Evolutionary conservation across 2,329 filamentous ascomycete species (phyloP), one percentile per base, ranked within the genome.

Genomic region (Fusarium xyrophilum): DNA sequence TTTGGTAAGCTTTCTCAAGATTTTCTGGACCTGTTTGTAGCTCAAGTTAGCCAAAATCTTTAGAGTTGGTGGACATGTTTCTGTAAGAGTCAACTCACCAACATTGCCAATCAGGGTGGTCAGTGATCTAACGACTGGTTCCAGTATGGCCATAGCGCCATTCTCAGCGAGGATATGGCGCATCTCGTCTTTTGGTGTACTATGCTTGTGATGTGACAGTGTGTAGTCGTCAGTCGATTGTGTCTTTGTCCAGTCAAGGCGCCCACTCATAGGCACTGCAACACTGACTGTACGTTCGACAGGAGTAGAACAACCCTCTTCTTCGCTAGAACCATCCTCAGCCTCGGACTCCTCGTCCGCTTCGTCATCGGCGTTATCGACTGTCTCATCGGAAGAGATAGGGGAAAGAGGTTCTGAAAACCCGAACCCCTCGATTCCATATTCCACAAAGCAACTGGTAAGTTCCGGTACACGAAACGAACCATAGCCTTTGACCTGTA

Each of bases 1-100:
- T 2, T 14, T n/a, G 15, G 11, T 43, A 27, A 3, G 13, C 23
- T 12, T 12, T 0, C 1, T 19, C 0, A 12, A 42, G 40, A 2
- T 25, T 0, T 0, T 12, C 5, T 12, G 23, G 42, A 27, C 0
- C 42, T 44, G 10, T 3, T 44, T 44, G 40, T 23, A 8, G 0
- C 10, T 25, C 17, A 14, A 2, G 12, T 44, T n/a, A 44, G 42
- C n/a, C n/a, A n/a, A n/a, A n/a, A n/a, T n/a, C n/a, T n/a, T n/a
- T n/a, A n/a, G n/a, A n/a, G n/a, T n/a, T n/a, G n/a, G n/a, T n/a
- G n/a, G n/a, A n/a, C n/a, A n/a, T n/a, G n/a, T n/a, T n/a, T n/a
- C n/a, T n/a, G n/a, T n/a, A n/a, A n/a, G n/a, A n/a, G n/a, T n/a
- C 7, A 17, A 42, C 39, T 42, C 15, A 44, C 25, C 7, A 12